Conservation (phyloP, 495 filamentous ascomycete genomes). For the Tetracladium marchalianum region DNA sequence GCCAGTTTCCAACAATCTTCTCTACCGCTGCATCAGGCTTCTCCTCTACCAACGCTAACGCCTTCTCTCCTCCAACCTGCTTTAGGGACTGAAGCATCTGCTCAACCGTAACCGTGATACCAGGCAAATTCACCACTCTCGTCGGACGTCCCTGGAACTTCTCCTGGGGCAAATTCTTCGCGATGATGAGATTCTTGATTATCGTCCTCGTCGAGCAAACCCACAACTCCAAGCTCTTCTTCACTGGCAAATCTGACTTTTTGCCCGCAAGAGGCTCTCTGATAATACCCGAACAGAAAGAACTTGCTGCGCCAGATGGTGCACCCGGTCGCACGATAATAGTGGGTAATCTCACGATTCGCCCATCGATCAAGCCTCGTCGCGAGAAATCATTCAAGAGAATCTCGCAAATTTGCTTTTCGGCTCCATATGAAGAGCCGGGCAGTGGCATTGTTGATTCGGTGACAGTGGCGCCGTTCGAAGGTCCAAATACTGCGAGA, state of each 20-base stretch:
- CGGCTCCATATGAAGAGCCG: constrained; percentile 61
- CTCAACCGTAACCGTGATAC: constrained; percentile 58
- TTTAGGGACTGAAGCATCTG: constrained; percentile 68
- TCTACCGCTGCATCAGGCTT: constrained; percentile 55
- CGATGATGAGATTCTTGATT: constrained; percentile 59
- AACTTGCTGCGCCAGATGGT: constrained; percentile 65
- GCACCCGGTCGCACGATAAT: constrained; percentile 65
- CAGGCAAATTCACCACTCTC: constrained; percentile 63
- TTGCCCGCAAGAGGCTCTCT: constrained; percentile 53
- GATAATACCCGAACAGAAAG: constrained; percentile 66
- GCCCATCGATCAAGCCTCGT: constrained; percentile 56
- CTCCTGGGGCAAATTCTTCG: constrained; percentile 42
- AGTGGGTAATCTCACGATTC: constrained; percentile 62
- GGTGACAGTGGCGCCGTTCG: constrained; percentile 38
- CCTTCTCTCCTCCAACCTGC: constrained; percentile 59
- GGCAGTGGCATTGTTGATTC: constrained; percentile 57
- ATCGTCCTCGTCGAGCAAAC: constrained; percentile 58
- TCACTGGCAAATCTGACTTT: constrained; percentile 53
- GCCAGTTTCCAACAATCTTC: constrained; percentile 67
- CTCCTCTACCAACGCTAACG: constrained; percentile 52
- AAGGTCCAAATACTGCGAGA: constrained; percentile 53
- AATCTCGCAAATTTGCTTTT: constrained; percentile 69
- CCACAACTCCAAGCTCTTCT: constrained; percentile 52
- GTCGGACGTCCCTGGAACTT: constrained; percentile 38
- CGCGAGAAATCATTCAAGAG: constrained; percentile 70